Base-by-base conservation (phyloP, 306 rosid genomes). In the Gynostemma pentaphyllum region DNA sequence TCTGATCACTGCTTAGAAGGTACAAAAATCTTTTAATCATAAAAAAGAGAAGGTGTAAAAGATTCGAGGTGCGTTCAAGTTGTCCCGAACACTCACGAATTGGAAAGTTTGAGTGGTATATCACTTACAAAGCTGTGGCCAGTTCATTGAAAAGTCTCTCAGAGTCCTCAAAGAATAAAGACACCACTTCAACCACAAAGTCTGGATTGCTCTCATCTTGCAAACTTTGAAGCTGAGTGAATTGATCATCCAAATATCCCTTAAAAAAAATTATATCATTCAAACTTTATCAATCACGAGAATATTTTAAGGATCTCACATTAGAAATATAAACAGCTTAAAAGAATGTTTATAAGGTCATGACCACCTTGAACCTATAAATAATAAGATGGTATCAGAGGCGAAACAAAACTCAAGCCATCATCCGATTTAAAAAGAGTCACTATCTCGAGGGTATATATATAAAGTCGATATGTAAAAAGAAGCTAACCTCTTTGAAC, bases 151-250 rank as follows among this genome's bases (percentile, higher is more conserved):
- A 75, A 54, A 87, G 82, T 75, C 82, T 85, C 44, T 80, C 81
- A 42, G 90, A 76, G 41, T 85, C 95, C 41, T 87, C 68, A 73
- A 90, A 90, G 74, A 83, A 90, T 66, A 90, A 79, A 76, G 81
- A 76, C 21, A 87, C 85, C 46, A 87, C 95, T 76, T 90, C 90
- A 66, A 76, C 88, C 36, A 87, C 88, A 83, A 90, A 90, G 10
- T 80, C 63, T 7, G 97, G 97, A 68, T 81, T 87, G 79, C 79
- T 90, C 56, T 90, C 94, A 79, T 90, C 95, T 85, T 87, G 83
- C 70, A 90, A 80, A 32, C 70, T 79, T 71, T 78, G 79, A 60
- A 90, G 88, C 69, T 78, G 84, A 53, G 70, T 70, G 40, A 81
- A 87, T 52, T 90, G 97, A 52, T 87, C 95, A 75, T 87, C 85